Evolutionary conservation across 2,329 filamentous ascomycete species (phyloP).

Genomic region (Cladobotryum mycophilum): DNA sequence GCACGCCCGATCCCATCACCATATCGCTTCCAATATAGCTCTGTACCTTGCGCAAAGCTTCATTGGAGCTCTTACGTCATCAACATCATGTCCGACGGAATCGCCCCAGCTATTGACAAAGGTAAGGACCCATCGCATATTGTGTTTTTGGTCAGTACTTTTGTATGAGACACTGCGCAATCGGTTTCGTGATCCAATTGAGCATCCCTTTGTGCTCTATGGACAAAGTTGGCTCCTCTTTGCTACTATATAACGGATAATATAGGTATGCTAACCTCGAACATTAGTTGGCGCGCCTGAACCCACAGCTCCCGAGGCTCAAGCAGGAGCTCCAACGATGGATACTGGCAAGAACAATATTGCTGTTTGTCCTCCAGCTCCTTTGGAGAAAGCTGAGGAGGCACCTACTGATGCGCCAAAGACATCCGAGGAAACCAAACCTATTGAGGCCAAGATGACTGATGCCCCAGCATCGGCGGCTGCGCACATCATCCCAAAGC

Average conservation of each 20-base stretch:
- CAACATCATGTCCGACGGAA: slow-evolving; percentile 32
- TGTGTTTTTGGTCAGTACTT: neutral
- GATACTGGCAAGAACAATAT: slow-evolving; percentile 14
- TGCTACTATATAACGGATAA: neutral
- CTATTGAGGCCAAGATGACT: neutral
- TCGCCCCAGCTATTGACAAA: slow-evolving; percentile 30
- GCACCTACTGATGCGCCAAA: neutral
- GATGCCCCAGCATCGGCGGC: slow-evolving; percentile 4
- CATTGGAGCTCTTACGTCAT: slow-evolving; percentile 24
- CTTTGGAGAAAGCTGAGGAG: neutral
- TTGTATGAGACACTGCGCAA: neutral
- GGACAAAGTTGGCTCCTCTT: neutral
- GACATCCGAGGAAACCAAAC: neutral
- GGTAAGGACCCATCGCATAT: slow-evolving; percentile 21
- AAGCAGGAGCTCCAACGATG: slow-evolving; percentile 22
- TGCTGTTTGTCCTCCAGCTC: slow-evolving; percentile 13
- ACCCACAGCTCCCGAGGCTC: slow-evolving; percentile 22
- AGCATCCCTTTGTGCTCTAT: neutral
- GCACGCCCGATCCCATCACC: neutral
- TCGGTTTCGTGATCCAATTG: slow-evolving; percentile 5
- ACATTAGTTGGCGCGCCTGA: slow-evolving; percentile 24
- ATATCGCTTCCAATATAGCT: neutral
- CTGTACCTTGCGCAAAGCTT: slow-evolving; percentile 1
- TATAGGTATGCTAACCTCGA: slow-evolving; percentile 5
- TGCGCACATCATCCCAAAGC: slow-evolving; percentile 21